phyloP scores from a whole-genome alignment of 2,329 filamentous ascomycete species.

The Trichoderma sp. region DNA sequence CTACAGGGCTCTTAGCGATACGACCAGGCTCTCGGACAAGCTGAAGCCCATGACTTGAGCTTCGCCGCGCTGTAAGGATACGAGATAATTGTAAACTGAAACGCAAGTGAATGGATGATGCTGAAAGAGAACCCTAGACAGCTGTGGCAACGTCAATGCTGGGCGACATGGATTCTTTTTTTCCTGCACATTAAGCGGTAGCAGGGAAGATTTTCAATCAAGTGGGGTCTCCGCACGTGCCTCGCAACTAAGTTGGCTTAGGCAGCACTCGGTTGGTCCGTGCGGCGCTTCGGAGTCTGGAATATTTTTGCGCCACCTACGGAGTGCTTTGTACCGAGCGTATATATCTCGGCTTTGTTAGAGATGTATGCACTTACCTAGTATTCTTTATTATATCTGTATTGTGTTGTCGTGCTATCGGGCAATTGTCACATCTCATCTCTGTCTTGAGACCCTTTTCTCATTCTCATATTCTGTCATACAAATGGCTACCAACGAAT shows the following conservation, averaged over 20 bases:
- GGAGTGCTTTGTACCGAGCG: background rate
- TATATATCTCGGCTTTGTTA: background rate
- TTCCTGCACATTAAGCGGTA: conserved; percentile 14
- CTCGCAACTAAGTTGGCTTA: conserved; percentile 17
- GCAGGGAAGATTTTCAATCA: conserved; percentile 24
- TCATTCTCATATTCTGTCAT: background rate
- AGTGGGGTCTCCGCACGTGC: conserved; percentile 26
- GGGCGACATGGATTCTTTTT: conserved; percentile 21
- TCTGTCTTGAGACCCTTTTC: background rate
- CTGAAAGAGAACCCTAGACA: background rate
- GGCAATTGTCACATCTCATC: background rate
- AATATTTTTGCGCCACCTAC: background rate
- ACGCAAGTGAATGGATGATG: conserved; percentile 1
- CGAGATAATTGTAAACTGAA: background rate
- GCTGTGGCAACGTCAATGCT: background rate
- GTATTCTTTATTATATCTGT: background rate
- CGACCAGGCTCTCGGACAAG: background rate
- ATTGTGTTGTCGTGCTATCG: background rate
- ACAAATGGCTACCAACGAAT: background rate
- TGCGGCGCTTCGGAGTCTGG: conserved; percentile 9
- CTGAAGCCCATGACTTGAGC: conserved; percentile 15
- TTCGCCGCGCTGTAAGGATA: conserved; percentile 4
- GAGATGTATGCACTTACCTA: background rate
- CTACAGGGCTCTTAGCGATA: conserved; percentile 1
- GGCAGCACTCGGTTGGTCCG: conserved; percentile 11